Conservation (phyloP, 768 basidiomycete species). For the Saitozyma sp. region DNA sequence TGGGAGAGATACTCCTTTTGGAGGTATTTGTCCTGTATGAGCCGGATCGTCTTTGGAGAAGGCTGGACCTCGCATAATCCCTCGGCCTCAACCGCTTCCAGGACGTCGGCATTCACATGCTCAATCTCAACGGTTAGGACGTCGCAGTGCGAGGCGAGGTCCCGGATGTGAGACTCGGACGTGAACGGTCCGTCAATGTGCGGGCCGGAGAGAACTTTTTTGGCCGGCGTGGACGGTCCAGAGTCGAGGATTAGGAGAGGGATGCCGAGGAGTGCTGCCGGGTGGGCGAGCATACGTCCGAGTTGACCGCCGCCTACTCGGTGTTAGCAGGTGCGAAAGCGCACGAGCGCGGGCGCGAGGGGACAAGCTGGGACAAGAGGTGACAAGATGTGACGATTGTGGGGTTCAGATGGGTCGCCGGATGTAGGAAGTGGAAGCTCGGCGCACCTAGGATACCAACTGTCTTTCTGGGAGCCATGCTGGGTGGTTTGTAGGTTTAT, state of each 20-base stretch:
- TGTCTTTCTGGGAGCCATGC: conserved; percentile 45
- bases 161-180: conserved; percentile 71
- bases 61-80: conserved; percentile 64
- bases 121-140: conserved; percentile 95
- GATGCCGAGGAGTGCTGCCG: conserved; percentile 83
- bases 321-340: neutral
- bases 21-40: conserved; percentile 76
- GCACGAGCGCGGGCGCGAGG: too few species aligned
- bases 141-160: conserved; percentile 77
- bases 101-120: conserved; percentile 78
- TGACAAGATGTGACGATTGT: too few species aligned
- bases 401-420: neutral
- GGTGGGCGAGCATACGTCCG: conserved; percentile 91
- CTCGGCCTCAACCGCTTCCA: conserved; percentile 57
- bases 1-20: conserved; percentile 65
- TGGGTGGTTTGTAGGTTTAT: neutral
- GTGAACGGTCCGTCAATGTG: conserved; percentile 90
- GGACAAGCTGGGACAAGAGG: too few species aligned
- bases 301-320: conserved; percentile 85
- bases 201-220: conserved; percentile 67
- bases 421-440: neutral
- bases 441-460: conserved; percentile 51
- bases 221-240: conserved; percentile 78
- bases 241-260: conserved; percentile 81
- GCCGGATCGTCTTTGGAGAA: conserved; percentile 72